Base-by-base conservation (phyloP, 495 filamentous ascomycete species). In the Parmelia sp. region DNA sequence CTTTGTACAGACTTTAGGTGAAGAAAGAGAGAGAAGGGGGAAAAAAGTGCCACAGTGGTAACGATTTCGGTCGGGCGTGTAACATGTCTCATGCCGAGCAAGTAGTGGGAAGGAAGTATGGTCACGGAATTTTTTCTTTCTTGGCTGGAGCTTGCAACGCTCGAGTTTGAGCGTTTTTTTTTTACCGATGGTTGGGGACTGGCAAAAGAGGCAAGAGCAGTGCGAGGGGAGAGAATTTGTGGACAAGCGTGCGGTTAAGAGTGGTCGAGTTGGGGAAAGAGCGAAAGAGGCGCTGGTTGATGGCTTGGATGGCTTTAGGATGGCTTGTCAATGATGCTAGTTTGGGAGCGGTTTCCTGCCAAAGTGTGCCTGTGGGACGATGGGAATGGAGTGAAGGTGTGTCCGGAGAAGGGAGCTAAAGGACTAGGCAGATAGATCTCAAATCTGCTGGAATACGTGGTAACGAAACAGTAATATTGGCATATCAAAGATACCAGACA, bases 141-240 rank as follows among this genome's bases (percentile, higher is more conserved):
- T 57, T 57, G 61, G 61, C 61, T 47, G 14, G 40, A 56, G 53
- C 40, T 63, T 57, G 29, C 56, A 63, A 63, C 53, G 61, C 53
- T 63, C 61, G 51, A 63, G 19, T 57, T 57, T 63, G 61, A 63
- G 61, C 51, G 61, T 56, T 57, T 44, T 57, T 57, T 35, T 63
- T 47, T 4, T 12, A 35, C 21, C 2, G 19, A 61, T 33, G 59
- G 59, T 15, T 31, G 45, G 29, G n/a, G n/a, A 9, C 10, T 63
- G 39, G 37, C 33, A 37, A 57, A 33, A 53, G 27, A 42, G 53
- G 61, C 40, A 42, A 62, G 49, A 37, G 36, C 61, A 44, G 42
- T 57, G 61, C 31, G 55, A 55, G 0, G 51, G 51, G 27, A 21
- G 29, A 55, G 51, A 35, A 55, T 33, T 33, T 33, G 51, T 55